Percentiles rank a stretch among this genome's conserved stretches.
Conservation (phyloP, 164 flowering plant genomes). For the Cinnamomum chago region DNA sequence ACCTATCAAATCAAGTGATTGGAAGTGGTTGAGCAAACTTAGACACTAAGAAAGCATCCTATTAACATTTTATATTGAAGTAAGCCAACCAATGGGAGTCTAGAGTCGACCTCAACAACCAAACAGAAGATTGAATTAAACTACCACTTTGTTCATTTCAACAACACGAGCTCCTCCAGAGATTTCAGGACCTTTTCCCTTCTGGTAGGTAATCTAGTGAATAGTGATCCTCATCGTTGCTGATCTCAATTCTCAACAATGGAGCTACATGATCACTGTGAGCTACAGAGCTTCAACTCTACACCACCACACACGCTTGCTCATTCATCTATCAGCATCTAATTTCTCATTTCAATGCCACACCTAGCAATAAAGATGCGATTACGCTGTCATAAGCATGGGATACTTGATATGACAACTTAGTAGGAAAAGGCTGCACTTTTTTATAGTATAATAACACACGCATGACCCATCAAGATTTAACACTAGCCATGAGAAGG, state of each 20-base stretch:
- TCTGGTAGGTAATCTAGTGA: background rate
- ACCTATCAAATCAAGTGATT: background rate
- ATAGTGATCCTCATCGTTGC: background rate
- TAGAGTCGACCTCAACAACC: background rate
- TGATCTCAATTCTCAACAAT: background rate
- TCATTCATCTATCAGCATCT: too few species aligned
- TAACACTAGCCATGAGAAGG: background rate
- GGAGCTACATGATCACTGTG: too few species aligned
- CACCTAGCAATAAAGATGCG: background rate
- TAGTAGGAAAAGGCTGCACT: background rate
- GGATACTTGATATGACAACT: background rate
- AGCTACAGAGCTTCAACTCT: background rate
- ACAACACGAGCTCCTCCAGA: background rate
- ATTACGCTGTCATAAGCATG: background rate
- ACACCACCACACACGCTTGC: background rate
- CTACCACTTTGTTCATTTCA: background rate
- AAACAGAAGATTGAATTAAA: background rate
- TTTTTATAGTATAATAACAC: background rate
- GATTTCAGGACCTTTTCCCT: background rate
- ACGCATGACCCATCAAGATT: background rate
- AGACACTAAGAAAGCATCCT: background rate
- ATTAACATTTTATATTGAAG: background rate
- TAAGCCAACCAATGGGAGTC: background rate
- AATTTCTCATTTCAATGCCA: background rate
- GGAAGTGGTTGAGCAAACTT: background rate